Evolutionary conservation across 2,329 filamentous ascomycete species (phyloP).

Genomic region (Ascochyta fabae): DNA sequence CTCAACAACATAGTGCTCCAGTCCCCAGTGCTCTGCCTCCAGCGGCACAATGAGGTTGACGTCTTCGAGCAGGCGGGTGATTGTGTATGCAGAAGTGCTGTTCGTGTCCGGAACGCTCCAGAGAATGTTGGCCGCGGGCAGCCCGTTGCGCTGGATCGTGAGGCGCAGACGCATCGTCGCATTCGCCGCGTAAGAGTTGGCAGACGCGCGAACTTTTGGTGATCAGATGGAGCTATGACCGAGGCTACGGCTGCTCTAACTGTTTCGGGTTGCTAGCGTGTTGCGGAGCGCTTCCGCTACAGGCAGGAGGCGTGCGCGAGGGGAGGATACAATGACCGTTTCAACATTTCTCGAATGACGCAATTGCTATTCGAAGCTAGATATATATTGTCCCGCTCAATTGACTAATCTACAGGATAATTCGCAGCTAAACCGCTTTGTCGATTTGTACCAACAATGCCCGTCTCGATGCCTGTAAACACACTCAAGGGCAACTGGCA

Average conservation of each 20-base stretch:
- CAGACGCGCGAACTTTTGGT: slow-evolving; percentile 20
- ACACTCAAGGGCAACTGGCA: slow-evolving; percentile 47
- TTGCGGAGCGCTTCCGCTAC: slow-evolving; percentile 16
- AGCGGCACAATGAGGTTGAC: slow-evolving; percentile 83
- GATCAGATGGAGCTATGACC: slow-evolving; percentile 11
- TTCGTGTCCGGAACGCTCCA: slow-evolving; percentile 45
- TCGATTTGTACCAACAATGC: slow-evolving; percentile 24
- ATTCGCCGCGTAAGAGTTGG: slow-evolving; percentile 6
- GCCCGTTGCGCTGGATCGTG: slow-evolving; percentile 44
- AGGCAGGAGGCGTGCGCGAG: background rate
- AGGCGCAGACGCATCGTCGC: slow-evolving; percentile 47
- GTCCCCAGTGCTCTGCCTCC: slow-evolving; percentile 79
- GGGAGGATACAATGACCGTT: background rate
- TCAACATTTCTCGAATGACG: slow-evolving; percentile 16
- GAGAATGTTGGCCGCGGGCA: slow-evolving; percentile 48
- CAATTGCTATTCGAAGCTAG: background rate
- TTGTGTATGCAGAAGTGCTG: slow-evolving; percentile 57
- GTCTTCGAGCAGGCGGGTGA: slow-evolving; percentile 77
- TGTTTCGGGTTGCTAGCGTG: slow-evolving; percentile 3
- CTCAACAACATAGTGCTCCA: slow-evolving; percentile 90
- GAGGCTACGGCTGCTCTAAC: slow-evolving; percentile 13
- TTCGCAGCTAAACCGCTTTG: background rate
- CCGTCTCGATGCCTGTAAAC: slow-evolving; percentile 32
- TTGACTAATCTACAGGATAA: background rate
- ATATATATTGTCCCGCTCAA: background rate